Base-by-base conservation (phyloP, 2,329 filamentous ascomycete species). In the Cercospora beticola region DNA sequence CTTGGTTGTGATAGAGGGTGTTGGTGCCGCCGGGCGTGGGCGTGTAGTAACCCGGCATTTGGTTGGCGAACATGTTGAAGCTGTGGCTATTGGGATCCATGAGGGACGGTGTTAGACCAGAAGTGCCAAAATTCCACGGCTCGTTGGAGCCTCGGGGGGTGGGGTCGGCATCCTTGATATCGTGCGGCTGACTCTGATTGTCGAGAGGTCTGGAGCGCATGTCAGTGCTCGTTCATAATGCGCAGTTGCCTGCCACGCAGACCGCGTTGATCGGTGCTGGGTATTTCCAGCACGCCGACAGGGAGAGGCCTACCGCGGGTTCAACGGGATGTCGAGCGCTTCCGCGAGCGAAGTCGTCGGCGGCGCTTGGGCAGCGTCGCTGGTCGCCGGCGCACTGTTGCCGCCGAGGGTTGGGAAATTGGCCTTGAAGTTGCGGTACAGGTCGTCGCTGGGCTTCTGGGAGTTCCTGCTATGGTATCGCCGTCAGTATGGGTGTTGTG, bases 31-130 rank as follows among this genome's bases (percentile, higher is more conserved):
- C 92, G 2, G 93, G 91, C 1, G 92, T 96, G 2, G 94, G 92
- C 7, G 93, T 58, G 81, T 97, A 97, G 80, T 95, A 95, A 14
- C 90, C 92, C 16, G 91, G 87, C 57, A 90, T 87, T 72, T 94
- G 91, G 79, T 92, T 92, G 72, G 90, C 89, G 76, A 97, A 94
- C 66, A 86, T 86, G 68, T 88, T 86, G 80, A 97, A 97, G 26
- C 89, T 88, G 78, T 92, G 92, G 31, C 92, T 91, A 79, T 90
- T 93, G 18, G 93, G 89, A 77, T 98, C 94, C 77, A 98, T 86
- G 67, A 97, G 84, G 23, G 93, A 95, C 4, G 94, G 93, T 2
- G 94, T 97, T 76, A 97, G 93, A 43, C 78, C 78, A 60, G 78
- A 77, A 57, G 73, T 71, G 49, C 71, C 73, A 72, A 80, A 79